Conservation (phyloP, 192 early-diverging fungal species). For the Rhizophagus prolifer region DNA sequence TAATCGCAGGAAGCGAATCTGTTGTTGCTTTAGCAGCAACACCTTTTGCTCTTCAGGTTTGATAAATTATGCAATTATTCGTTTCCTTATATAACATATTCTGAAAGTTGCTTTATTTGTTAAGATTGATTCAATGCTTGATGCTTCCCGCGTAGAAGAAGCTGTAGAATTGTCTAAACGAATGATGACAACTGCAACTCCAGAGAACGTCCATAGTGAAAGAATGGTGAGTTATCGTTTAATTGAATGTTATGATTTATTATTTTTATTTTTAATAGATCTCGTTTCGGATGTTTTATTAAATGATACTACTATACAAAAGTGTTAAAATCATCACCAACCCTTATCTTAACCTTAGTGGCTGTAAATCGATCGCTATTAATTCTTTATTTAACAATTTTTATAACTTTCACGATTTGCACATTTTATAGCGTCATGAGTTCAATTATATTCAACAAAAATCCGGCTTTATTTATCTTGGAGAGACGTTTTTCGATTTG, state of each 20-base stretch:
- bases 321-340: no score
- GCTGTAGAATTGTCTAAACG: conserved; percentile 63
- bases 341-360: no score
- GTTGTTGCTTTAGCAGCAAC: conserved; percentile 62
- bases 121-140: conserved; percentile 57
- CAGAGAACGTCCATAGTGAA: conserved; percentile 48
- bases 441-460: conserved; percentile 63
- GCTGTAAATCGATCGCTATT: no score
- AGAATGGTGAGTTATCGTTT: conserved; percentile 38
- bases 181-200: conserved; percentile 39
- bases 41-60: conserved; percentile 58
- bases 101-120: conserved; percentile 1
- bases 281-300: no score
- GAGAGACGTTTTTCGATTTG: conserved; percentile 66
- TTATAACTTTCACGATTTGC: neutral
- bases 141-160: conserved; percentile 55
- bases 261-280: no score
- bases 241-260: neutral
- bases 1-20: conserved; percentile 56
- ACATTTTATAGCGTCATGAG: conserved; percentile 37
- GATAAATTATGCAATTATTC: neutral
- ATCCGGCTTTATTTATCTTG: conserved; percentile 61
- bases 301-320: no score
- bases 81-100: neutral
- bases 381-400: neutral